phyloP scores from a whole-genome alignment of 2,329 filamentous ascomycete genomes.

The Colletotrichum tropicale region DNA sequence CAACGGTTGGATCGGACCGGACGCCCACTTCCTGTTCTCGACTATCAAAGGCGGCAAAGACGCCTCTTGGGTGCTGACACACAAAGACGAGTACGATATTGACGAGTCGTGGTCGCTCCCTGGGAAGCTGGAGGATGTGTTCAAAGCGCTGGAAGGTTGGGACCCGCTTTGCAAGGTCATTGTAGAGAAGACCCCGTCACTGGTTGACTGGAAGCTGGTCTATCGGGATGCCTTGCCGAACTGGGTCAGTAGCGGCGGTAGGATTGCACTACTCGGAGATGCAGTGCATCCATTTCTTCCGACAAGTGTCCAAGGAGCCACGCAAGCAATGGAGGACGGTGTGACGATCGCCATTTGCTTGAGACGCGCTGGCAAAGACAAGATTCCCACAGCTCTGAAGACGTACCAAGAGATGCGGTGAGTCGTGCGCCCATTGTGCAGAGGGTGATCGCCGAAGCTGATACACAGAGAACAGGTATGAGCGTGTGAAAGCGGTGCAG shows the following conservation, averaged over 20 bases:
- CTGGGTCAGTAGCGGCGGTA: background rate
- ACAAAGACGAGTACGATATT: background rate
- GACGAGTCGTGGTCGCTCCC: background rate
- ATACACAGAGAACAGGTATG: background rate
- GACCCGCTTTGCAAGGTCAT: background rate
- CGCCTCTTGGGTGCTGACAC: background rate
- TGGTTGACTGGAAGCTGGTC: background rate
- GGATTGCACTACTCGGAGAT: background rate
- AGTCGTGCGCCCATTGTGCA: background rate
- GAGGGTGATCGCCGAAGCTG: too few species aligned
- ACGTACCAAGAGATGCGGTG: background rate
- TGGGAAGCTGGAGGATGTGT: rapidly evolving
- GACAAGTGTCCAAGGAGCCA: background rate
- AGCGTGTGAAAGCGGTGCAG: background rate
- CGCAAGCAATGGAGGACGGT: background rate
- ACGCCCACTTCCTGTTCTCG: background rate
- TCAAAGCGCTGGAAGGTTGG: background rate
- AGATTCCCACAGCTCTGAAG: background rate
- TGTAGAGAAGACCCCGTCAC: background rate
- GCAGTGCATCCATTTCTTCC: background rate
- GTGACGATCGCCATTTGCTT: background rate
- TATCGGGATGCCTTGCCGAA: background rate
- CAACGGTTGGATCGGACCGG: background rate
- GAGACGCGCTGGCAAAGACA: background rate
- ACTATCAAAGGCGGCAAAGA: background rate